Evolutionary conservation across 2,329 filamentous ascomycete species (phyloP), one percentile per base, ranked within the genome.

Genomic region (Claviceps pazoutovae): DNA sequence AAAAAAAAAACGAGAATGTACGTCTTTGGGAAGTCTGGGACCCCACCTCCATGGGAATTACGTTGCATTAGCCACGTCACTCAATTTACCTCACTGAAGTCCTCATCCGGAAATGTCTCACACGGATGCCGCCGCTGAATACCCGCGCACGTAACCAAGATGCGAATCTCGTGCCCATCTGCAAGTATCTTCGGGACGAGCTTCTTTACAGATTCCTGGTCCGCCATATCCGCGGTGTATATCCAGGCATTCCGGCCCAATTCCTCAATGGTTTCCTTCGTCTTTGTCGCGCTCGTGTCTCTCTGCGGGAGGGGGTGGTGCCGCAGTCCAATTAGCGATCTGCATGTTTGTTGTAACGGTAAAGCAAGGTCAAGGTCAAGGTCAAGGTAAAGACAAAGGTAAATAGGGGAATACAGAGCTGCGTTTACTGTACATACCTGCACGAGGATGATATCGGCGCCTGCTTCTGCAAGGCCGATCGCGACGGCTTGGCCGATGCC

Each of bases 101-200:
- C 86, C 45, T 72, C 69, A 62, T 85, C 79, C 0, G 87, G 87
- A 63, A 95, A 95, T 54, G 76, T 67, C 59, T 88, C 80, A 44
- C 83, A 81, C 0, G 86, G 80, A 66, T 93, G 85, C 14, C 88
- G 76, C 56, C 82, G 76, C 67, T 95, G 89, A 63, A 95, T 90
- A 26, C 89, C 89, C 17, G 86, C 89, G 69, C 86, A 91, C 71
- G 90, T 95, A 59, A 95, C 71, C 7, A 95, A 78, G 61, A 94
- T 86, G 62, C 86, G 78, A 56, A 94, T 79, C 62, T 79, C 62
- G 63, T 82, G 74, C 48, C 76, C 77, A 61, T 82, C 79, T 43
- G 72, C 68, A n/a, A 86, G 71, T 52, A 89, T 66, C 19, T 69
- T 68, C 23, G 82, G 78, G 1, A 80, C 70, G 2, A 90, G 73